Conservation (phyloP, 305 asterid genomes). For the Ajuga reptans region DNA sequence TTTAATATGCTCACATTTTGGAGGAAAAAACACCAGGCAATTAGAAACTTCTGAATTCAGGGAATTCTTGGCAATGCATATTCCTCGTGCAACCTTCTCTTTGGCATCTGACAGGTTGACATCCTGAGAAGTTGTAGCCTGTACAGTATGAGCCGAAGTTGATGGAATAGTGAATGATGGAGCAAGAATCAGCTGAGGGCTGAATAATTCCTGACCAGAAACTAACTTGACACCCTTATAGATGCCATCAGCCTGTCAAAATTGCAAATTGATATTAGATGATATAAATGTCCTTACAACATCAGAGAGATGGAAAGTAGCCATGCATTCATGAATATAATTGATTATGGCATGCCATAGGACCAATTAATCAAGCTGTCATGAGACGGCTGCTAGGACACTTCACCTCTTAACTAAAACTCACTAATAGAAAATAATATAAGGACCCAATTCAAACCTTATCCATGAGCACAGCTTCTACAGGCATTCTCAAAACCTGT, state of each 20-base stretch:
- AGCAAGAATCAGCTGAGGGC: slow-evolving; percentile 66
- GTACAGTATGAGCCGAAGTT: slow-evolving; percentile 30
- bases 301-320: slow-evolving; percentile 5
- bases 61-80: slow-evolving; percentile 66
- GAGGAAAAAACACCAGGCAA: slow-evolving; percentile 72
- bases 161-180: slow-evolving; percentile 51
- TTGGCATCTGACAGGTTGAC: slow-evolving; percentile 24
- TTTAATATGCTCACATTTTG: slow-evolving; percentile 46
- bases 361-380: slow-evolving; percentile 6
- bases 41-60: slow-evolving; percentile 50
- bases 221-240: slow-evolving; percentile 73
- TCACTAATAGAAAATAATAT: not conserved
- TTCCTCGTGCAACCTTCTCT: slow-evolving; percentile 64
- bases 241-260: slow-evolving; percentile 49
- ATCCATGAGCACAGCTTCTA: slow-evolving; percentile 49
- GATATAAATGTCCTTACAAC: slow-evolving; percentile 1
- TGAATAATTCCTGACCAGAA: slow-evolving; percentile 85
- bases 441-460: slow-evolving; percentile 40
- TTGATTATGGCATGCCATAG: slow-evolving; percentile 15
- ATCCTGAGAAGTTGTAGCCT: slow-evolving; percentile 26
- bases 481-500: slow-evolving; percentile 88
- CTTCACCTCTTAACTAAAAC: slow-evolving; percentile 10
- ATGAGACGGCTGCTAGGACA: slow-evolving; percentile 16
- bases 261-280: slow-evolving; percentile 20
- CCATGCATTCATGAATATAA: not conserved